Percentiles rank a stretch among this genome's conserved stretches.
These are phyloP conservation scores for Rhynchosporium graminicola DNA, from an alignment of 2,329 filamentous ascomycete species.

Conservation along the genomic window DNA sequence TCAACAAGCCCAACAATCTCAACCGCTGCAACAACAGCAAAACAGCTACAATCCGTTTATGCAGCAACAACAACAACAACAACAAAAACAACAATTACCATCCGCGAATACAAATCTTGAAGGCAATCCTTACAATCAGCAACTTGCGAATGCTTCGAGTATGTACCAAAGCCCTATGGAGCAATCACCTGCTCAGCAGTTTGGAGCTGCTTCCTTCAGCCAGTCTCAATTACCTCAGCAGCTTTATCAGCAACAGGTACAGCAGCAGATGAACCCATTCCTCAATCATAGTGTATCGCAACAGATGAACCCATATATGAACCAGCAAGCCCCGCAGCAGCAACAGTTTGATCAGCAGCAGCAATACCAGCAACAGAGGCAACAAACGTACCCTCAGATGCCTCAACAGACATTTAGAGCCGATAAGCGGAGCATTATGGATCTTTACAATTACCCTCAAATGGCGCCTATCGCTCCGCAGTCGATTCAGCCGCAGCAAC, in stretches of 20 bases:
- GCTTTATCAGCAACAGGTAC: slow-evolving; percentile 11
- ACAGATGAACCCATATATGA: slow-evolving; percentile 22
- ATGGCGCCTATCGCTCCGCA: slow-evolving; percentile 35
- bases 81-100: slow-evolving; percentile 28
- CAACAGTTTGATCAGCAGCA: slow-evolving; percentile 38
- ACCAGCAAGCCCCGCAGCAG: slow-evolving; percentile 12
- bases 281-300: slow-evolving; percentile 27
- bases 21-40: slow-evolving; percentile 31
- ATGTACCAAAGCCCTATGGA: slow-evolving; percentile 34
- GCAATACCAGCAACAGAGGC: slow-evolving; percentile 39
- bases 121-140: slow-evolving; percentile 45
- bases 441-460: slow-evolving; percentile 62
- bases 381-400: slow-evolving; percentile 42
- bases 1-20: slow-evolving; percentile 14
- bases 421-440: slow-evolving; percentile 74
- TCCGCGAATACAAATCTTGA: slow-evolving; percentile 38
- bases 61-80: slow-evolving; percentile 38
- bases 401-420: slow-evolving; percentile 52
- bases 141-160: slow-evolving; percentile 36
- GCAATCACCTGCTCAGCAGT: slow-evolving; percentile 43
- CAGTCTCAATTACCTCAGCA: slow-evolving; percentile 22
- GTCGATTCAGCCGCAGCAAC: slow-evolving; percentile 23
- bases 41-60: slow-evolving; percentile 39
- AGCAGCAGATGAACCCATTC: slow-evolving; percentile 35
- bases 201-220: slow-evolving; percentile 27